Conservation (phyloP, 2,329 filamentous ascomycete genomes). For the Didymella segeticola region DNA sequence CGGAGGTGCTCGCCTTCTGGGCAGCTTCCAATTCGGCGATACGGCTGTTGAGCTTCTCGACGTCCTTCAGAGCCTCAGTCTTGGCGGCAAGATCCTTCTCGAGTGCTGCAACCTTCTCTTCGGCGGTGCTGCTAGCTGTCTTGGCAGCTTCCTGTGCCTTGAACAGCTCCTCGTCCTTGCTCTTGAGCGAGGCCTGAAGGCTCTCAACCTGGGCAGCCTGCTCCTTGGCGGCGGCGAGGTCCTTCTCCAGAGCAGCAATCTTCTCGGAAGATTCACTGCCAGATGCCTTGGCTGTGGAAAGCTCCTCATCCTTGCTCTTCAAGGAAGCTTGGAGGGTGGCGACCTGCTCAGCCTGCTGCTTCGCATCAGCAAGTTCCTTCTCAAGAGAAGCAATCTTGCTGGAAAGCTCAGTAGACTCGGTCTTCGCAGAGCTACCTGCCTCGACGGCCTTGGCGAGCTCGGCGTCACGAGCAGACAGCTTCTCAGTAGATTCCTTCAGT, state of each 20-base stretch:
- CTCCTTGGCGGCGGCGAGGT: constrained; percentile 15
- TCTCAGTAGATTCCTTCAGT: constrained; percentile 24
- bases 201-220: constrained; percentile 12
- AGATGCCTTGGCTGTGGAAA: constrained; percentile 27
- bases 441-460: constrained; percentile 31
- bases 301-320: constrained; percentile 15
- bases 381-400: constrained; percentile 20
- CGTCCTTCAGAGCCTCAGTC: constrained; percentile 22
- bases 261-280: constrained; percentile 30
- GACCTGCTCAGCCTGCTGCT: constrained; percentile 14
- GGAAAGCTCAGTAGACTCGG: constrained; percentile 43
- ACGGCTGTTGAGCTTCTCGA: constrained; percentile 19
- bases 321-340: neutral
- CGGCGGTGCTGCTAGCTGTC: constrained; percentile 26
- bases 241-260: constrained; percentile 32
- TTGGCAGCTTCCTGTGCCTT: constrained; percentile 27
- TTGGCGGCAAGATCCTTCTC: constrained; percentile 36
- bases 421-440: constrained; percentile 47
- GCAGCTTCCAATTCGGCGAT: constrained; percentile 22
- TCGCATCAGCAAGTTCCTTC: constrained; percentile 13
- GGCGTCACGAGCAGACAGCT: constrained; percentile 30
- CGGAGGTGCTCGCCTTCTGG: constrained; percentile 11
- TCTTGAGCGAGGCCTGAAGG: constrained; percentile 14
- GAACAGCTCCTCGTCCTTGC: constrained; percentile 19
- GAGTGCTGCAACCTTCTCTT: constrained; percentile 35